A percentile compares a stretch with the other conserved stretches of the same genome.
Conservation (phyloP, 306 rosid genomes). For the Luffa aegyptiaca region DNA sequence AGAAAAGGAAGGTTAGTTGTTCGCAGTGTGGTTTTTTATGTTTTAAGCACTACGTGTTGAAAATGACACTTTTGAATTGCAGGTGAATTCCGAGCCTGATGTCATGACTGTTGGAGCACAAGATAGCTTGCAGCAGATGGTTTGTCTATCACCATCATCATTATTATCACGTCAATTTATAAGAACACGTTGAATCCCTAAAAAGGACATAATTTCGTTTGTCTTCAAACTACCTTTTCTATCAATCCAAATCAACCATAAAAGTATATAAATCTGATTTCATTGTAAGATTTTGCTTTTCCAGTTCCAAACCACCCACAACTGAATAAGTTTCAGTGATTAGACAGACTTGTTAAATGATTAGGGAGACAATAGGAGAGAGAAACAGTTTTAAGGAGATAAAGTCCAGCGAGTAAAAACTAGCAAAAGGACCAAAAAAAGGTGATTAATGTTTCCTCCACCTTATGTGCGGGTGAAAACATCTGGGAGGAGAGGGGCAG, state of each 20-base stretch:
- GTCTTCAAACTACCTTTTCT: background rate
- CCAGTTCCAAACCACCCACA: background rate
- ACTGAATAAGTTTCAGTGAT: background rate
- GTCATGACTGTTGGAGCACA: conserved; percentile 70
- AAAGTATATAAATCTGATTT: background rate
- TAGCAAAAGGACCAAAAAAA: background rate
- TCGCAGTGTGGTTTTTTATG: conserved; percentile 1
- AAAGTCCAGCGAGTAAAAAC: background rate
- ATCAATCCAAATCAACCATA: background rate
- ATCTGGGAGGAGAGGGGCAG: background rate
- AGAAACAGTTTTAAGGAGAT: background rate
- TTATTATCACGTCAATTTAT: too few relatives aligned
- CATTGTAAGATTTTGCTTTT: background rate
- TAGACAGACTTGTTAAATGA: background rate
- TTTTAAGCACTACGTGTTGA: background rate
- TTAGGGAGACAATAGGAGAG: background rate
- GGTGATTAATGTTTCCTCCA: background rate
- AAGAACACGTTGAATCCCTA: background rate
- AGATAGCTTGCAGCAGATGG: conserved; percentile 94
- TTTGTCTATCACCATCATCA: conserved; percentile 26
- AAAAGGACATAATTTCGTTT: background rate
- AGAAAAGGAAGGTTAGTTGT: conserved; percentile 80
- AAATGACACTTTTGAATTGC: conserved; percentile 28
- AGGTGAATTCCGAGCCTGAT: conserved; percentile 69
- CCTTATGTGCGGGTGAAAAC: background rate